Percentiles rank a stretch among this genome's conserved stretches.
These are phyloP conservation scores for Ophiocordyceps camponoti-floridani DNA, from an alignment of 2,329 filamentous ascomycete species.

Conservation along the genomic window DNA sequence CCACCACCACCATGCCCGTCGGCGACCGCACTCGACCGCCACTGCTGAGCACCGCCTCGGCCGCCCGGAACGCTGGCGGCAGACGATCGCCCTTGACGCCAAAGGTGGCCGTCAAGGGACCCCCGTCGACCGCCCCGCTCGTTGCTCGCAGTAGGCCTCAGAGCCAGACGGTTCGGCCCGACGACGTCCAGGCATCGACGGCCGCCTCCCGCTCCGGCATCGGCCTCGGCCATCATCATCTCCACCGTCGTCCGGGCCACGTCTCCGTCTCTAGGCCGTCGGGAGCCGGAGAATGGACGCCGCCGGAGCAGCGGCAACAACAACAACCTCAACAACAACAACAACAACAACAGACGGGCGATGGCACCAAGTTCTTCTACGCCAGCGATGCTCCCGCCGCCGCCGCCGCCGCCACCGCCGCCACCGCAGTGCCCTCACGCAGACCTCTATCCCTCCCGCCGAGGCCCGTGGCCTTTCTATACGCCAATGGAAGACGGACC, in stretches of 20 bases:
- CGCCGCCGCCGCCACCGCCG: too few relatives aligned
- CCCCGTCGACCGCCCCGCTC: slow-evolving; percentile 23
- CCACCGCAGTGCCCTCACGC: too few relatives aligned
- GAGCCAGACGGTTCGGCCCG: not conserved
- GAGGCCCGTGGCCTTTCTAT: slow-evolving; percentile 35
- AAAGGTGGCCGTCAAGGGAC: slow-evolving; percentile 31
- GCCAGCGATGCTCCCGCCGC: slow-evolving; percentile 47
- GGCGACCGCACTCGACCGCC: slow-evolving; percentile 47
- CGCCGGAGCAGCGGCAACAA: too few relatives aligned
- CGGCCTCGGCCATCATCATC: not conserved
- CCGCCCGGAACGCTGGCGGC: slow-evolving; percentile 27
- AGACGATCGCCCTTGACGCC: slow-evolving; percentile 37
- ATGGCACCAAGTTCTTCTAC: slow-evolving; percentile 64
- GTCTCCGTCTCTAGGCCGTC: too few relatives aligned
- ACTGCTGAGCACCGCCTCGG: slow-evolving; percentile 26
- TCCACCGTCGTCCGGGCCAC: too few relatives aligned
- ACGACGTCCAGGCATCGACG: too few relatives aligned
- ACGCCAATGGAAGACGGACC: slow-evolving; percentile 30
- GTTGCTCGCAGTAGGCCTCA: slow-evolving; percentile 13
- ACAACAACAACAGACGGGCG: not conserved
- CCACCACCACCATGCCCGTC: slow-evolving; percentile 16
- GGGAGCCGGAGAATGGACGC: too few relatives aligned
- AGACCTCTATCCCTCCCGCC: slow-evolving; percentile 17
- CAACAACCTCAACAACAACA: too few relatives aligned
- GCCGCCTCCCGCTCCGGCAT: not conserved